Evolutionary conservation across 2,329 filamentous ascomycete species (phyloP).

Genomic region (Trichothecium sympodiale): DNA sequence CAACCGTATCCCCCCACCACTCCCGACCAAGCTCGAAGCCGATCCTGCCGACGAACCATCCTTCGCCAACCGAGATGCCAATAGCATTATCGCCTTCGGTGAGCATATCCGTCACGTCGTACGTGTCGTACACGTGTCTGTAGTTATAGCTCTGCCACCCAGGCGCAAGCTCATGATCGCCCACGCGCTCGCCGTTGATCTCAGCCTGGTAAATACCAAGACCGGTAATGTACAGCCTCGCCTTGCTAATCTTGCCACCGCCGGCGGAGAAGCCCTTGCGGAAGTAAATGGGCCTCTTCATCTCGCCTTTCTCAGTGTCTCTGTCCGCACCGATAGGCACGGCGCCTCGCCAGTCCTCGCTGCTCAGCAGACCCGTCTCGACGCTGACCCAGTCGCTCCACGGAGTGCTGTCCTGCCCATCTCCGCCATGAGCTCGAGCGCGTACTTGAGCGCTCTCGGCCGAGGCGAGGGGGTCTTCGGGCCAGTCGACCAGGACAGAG

Average conservation of each 20-base stretch:
- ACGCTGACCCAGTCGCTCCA: slow-evolving; percentile 19
- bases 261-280: slow-evolving; percentile 20
- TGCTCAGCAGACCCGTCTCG: slow-evolving; percentile 21
- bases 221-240: slow-evolving; percentile 34
- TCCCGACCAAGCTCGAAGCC: slow-evolving; percentile 15
- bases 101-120: slow-evolving; percentile 35
- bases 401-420: slow-evolving; percentile 8
- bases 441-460: slow-evolving; percentile 21
- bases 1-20: slow-evolving; percentile 26
- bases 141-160: slow-evolving; percentile 41
- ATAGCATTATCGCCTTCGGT: slow-evolving; percentile 21
- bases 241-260: slow-evolving; percentile 14
- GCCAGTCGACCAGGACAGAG: slow-evolving; percentile 34
- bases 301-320: slow-evolving; percentile 12
- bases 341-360: slow-evolving; percentile 18
- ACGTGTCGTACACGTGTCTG: slow-evolving; percentile 40
- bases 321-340: slow-evolving; percentile 17
- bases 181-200: slow-evolving; percentile 33
- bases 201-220: slow-evolving; percentile 33
- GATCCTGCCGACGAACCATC: slow-evolving; percentile 35
- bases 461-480: slow-evolving; percentile 19
- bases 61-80: slow-evolving; percentile 31
- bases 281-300: slow-evolving; percentile 20
- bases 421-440: slow-evolving; percentile 19
- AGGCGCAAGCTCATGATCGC: slow-evolving; percentile 31